These are phyloP conservation scores for Fusarium armeniacum DNA, from an alignment of 2,329 filamentous ascomycete species.

Conservation along the genomic window DNA sequence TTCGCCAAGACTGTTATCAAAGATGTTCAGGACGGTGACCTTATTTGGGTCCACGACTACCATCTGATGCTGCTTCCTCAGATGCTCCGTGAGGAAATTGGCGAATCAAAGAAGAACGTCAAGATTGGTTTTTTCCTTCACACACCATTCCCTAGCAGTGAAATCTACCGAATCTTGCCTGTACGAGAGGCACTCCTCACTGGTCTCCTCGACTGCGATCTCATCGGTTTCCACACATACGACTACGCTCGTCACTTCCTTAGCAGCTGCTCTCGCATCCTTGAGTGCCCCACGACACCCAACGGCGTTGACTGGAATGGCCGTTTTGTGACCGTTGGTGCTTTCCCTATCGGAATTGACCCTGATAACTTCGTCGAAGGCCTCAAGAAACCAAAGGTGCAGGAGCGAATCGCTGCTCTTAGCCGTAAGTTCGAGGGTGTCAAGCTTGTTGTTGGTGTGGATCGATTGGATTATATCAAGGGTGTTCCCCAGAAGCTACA, in stretches of 20 bases:
- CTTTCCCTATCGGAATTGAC: conserved; percentile 98
- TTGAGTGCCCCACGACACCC: conserved; percentile 84
- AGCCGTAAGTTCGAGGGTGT: conserved; percentile 94
- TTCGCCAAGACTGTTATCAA: conserved; percentile 90
- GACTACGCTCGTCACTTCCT: conserved; percentile 99
- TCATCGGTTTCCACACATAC: conserved; percentile 98
- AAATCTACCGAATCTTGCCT: conserved; percentile 95
- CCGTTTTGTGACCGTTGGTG: conserved; percentile 90
- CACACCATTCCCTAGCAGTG: conserved; percentile 95
- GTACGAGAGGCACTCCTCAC: conserved; percentile 90
- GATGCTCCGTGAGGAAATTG: conserved; percentile 93
- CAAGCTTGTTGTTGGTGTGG: conserved; percentile 96
- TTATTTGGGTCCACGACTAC: conserved; percentile 99
- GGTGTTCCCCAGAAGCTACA: conserved; percentile 98
- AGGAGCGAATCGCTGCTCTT: conserved; percentile 86
- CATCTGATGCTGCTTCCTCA: conserved; percentile 96
- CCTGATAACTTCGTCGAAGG: conserved; percentile 96
- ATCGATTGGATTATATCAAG: conserved; percentile 98
- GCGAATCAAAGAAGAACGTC: conserved; percentile 84
- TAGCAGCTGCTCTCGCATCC: conserved; percentile 94
- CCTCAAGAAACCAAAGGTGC: conserved; percentile 85
- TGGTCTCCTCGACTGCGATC: conserved; percentile 91
- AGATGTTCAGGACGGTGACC: conserved; percentile 91
- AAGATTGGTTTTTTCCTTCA: conserved; percentile 99
- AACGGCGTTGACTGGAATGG: conserved; percentile 94